Evolutionary conservation across 305 asterid genomes (phyloP), one percentile per base, ranked within the genome.

Genomic region (Solanum aculeatissimum): DNA sequence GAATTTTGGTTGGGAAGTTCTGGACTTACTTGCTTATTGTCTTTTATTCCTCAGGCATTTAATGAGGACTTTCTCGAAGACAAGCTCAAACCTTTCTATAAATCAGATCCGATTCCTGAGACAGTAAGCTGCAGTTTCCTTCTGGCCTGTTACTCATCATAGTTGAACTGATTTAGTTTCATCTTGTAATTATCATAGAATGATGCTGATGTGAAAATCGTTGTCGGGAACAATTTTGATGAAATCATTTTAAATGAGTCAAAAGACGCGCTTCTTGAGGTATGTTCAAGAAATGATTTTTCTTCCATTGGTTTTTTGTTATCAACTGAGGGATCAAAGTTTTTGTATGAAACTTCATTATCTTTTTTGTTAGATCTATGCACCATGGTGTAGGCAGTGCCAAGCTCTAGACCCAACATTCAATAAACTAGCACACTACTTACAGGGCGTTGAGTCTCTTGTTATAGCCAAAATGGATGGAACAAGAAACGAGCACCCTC

Each of bases 351-450:
- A 58, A 43, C 68, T 80, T 25, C 10, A 43, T 60, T 42, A 77
- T 77, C 45, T 32, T 57, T 23, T 43, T 51, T 23, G 85, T 58
- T 87, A 95, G 98, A 84, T 96, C 80, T 95, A 94, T 86, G 98
- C 99, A 75, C 98, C 98, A 38, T 96, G 99, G 98, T 96, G 99
- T 81, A 95, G 95, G 83, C 97, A 91, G 85, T 96, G 98, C 92
- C 96, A 92, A 92, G 83, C 97, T 89, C 93, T 96, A 15, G 98
- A 96, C 86, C 97, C 99, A 83, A 93, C 90, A 65, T 95, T 94
- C 89, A 91, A 92, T 89, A 94, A 94, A 87, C 99, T 96, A 18
- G 98, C 98, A 84, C 88, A 90, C 87, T 98, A 96, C 90, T 87
- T 96, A 85, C 92, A 82, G 1, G 87, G 88, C 14, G 60, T 95